phyloP scores from a whole-genome alignment of 805 yeast species.

The Saccharomyces mikatae region DNA sequence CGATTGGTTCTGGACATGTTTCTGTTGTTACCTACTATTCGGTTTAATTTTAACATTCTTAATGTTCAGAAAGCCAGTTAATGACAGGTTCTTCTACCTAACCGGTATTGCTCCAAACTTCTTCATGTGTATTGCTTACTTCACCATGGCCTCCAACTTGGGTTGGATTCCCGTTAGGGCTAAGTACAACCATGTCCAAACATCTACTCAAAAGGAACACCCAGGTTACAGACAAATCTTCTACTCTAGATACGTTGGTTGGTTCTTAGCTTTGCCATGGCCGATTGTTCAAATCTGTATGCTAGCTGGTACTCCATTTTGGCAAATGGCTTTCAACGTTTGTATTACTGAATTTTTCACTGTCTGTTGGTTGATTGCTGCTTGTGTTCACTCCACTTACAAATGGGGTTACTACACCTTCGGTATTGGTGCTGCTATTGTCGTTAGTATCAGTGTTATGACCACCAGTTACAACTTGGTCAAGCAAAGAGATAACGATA shows the following conservation, averaged over 20 bases:
- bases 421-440: constrained; percentile 23
- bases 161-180: constrained; percentile 45
- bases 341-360: constrained; percentile 36
- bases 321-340: constrained; percentile 25
- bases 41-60: constrained; percentile 24
- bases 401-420: constrained; percentile 47
- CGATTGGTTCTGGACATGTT: constrained; percentile 62
- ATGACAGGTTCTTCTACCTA: constrained; percentile 30
- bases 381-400: constrained; percentile 38
- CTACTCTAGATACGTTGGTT: constrained; percentile 49
- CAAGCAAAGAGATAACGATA: constrained; percentile 16
- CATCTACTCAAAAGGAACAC: constrained; percentile 19
- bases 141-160: constrained; percentile 51
- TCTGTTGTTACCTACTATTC: constrained; percentile 37
- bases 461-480: constrained; percentile 22
- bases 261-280: constrained; percentile 45
- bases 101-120: constrained; percentile 39
- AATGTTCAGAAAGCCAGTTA: constrained; percentile 25
- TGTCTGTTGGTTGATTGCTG: constrained; percentile 39
- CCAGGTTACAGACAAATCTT: constrained; percentile 46
- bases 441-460: constrained; percentile 16
- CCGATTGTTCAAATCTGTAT: constrained; percentile 33
- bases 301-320: constrained; percentile 20
- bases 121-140: constrained; percentile 42
- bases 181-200: constrained; percentile 43